These are phyloP conservation scores for Cucurbita ficifolia DNA, from an alignment of 306 rosid species.

Conservation along the genomic window DNA sequence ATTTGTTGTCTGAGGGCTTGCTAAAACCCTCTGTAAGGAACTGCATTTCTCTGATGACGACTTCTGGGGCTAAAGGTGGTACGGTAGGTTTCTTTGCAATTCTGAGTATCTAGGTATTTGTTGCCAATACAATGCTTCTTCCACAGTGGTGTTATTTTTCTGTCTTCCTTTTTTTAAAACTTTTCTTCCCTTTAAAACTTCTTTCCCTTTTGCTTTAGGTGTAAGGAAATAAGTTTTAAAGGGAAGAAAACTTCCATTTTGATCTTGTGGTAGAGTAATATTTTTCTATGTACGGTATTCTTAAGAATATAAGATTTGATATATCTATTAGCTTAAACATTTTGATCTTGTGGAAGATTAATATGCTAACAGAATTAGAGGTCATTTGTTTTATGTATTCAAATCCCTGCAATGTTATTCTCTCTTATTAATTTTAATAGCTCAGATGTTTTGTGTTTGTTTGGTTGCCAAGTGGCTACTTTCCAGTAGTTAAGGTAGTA, in stretches of 20 bases:
- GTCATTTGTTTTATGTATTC: not conserved
- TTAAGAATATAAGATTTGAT: not conserved
- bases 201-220: not conserved
- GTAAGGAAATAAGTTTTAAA: not conserved
- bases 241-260: too few relatives aligned
- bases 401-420: not conserved
- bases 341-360: not conserved
- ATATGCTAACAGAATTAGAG: not conserved
- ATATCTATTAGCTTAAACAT: not conserved
- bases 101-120: not conserved
- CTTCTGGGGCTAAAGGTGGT: slow-evolving; percentile 95
- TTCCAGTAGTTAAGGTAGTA: not conserved
- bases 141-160: not conserved
- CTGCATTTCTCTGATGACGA: slow-evolving; percentile 92
- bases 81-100: slow-evolving; percentile 36
- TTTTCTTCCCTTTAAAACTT: not conserved
- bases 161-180: not conserved
- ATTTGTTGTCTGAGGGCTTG: slow-evolving; percentile 54
- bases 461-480: not conserved
- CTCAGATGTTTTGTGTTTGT: not conserved
- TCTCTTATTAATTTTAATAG: not conserved
- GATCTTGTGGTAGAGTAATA: too few relatives aligned
- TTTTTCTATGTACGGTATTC: not conserved
- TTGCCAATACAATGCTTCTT: not conserved
- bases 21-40: slow-evolving; percentile 69